Evolutionary conservation across 805 yeast genomes (phyloP).

Genomic region (Ogataea sp.): DNA sequence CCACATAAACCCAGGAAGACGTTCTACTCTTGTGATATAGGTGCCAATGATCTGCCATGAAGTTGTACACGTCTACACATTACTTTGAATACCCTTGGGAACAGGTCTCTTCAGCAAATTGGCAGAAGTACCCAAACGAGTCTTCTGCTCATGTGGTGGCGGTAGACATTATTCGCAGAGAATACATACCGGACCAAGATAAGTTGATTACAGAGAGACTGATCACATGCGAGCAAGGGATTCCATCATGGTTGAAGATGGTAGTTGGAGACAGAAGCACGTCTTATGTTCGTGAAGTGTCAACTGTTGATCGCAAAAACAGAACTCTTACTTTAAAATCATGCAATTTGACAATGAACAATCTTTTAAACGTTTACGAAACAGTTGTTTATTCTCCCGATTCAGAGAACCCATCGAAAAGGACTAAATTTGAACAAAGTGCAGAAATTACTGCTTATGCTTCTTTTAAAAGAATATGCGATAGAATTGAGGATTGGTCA

Average conservation of each 20-base stretch:
- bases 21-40: no score
- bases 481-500: slow-evolving; percentile 86
- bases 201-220: slow-evolving; percentile 74
- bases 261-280: slow-evolving; percentile 66
- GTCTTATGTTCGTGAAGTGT: slow-evolving; percentile 82
- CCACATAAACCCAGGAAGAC: no score
- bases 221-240: slow-evolving; percentile 79
- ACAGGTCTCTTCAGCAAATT: slow-evolving; percentile 89
- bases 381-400: slow-evolving; percentile 79
- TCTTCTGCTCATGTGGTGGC: slow-evolving; percentile 87
- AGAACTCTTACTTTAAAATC: slow-evolving; percentile 72
- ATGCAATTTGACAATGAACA: slow-evolving; percentile 76
- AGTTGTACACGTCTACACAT: slow-evolving; percentile 64
- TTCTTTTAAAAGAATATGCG: slow-evolving; percentile 59
- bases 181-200: slow-evolving; percentile 43
- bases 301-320: slow-evolving; percentile 64
- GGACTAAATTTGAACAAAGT: slow-evolving; percentile 66
- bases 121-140: slow-evolving; percentile 97
- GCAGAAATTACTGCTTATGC: slow-evolving; percentile 89
- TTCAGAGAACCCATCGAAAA: slow-evolving; percentile 33
- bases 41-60: no score
- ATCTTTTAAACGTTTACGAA: slow-evolving; percentile 73
- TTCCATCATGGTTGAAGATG: slow-evolving; percentile 73
- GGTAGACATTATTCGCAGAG: slow-evolving; percentile 80
- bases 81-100: slow-evolving; percentile 85